Percentiles rank a stretch among this genome's conserved stretches.
These are phyloP conservation scores for Phanerochaete carnosa DNA, from an alignment of 768 basidiomycete species.

Conservation along the genomic window DNA sequence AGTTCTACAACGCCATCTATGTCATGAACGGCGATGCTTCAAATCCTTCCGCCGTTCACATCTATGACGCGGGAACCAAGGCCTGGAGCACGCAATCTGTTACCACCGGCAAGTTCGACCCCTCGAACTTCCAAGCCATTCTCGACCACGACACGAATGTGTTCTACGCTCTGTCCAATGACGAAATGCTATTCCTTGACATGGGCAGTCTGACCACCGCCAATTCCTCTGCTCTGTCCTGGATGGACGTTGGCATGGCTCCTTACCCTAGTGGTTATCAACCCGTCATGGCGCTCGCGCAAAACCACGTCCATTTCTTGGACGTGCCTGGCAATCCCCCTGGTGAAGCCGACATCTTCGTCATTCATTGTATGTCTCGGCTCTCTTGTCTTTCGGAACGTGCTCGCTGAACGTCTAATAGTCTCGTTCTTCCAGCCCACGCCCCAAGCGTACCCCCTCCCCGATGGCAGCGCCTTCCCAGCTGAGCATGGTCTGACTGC, in stretches of 20 bases:
- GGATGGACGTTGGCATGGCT: constrained; percentile 58
- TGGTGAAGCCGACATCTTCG: constrained; percentile 75
- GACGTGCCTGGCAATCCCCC: constrained; percentile 63
- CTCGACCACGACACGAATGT: constrained; percentile 95
- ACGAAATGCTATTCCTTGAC: constrained; percentile 65
- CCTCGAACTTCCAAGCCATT: constrained; percentile 62
- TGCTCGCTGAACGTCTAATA: constrained; percentile 24
- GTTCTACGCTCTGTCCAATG: constrained; percentile 72
- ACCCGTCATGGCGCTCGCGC: constrained; percentile 77
- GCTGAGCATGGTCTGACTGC: constrained; percentile 63
- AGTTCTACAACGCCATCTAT: constrained; percentile 87
- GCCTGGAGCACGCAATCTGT: constrained; percentile 78
- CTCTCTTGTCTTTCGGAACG: neutral
- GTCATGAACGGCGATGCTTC: constrained; percentile 74
- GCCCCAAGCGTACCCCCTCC: constrained; percentile 51
- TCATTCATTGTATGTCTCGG: constrained; percentile 73
- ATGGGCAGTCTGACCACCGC: constrained; percentile 65
- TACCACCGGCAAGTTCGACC: constrained; percentile 54
- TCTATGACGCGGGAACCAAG: constrained; percentile 70
- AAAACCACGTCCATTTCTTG: constrained; percentile 86
- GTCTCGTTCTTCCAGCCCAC: constrained; percentile 79
- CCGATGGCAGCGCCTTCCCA: constrained; percentile 54
- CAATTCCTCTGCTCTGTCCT: constrained; percentile 51
- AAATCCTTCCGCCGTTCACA: constrained; percentile 68
- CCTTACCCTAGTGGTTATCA: constrained; percentile 54